phyloP scores from a whole-genome alignment of 139 green algal species.

The Microglena sp. region DNA sequence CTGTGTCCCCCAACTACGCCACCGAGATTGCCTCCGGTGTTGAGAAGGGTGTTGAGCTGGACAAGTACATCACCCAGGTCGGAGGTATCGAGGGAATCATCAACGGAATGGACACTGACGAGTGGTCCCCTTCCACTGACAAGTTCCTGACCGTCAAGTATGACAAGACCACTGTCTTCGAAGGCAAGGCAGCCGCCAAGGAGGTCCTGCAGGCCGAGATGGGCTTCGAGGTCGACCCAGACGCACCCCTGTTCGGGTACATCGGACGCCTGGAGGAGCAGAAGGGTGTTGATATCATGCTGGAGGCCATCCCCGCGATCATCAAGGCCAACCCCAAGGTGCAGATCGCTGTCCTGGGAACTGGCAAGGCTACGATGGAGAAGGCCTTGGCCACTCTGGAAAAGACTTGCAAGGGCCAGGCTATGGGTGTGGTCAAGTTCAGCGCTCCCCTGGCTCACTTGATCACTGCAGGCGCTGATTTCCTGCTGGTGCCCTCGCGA shows the following conservation, averaged over 20 bases:
- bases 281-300: conserved; percentile 97
- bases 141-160: conserved; percentile 94
- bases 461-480: conserved; percentile 94
- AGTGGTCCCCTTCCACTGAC: conserved; percentile 90
- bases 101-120: conserved; percentile 95
- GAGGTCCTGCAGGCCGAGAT: conserved; percentile 62
- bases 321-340: background rate
- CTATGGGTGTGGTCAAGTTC: conserved; percentile 90
- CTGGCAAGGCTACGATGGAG: conserved; percentile 90
- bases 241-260: conserved; percentile 78
- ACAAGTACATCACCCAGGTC: conserved; percentile 47
- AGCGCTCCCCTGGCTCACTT: conserved; percentile 79
- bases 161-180: conserved; percentile 59
- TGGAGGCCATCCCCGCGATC: conserved; percentile 31
- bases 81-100: conserved; percentile 89
- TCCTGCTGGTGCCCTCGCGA: conserved; percentile 91
- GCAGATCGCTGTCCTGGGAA: conserved; percentile 88
- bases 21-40: conserved; percentile 70
- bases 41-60: conserved; percentile 81
- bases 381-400: conserved; percentile 51
- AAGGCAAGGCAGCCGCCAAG: conserved; percentile 88
- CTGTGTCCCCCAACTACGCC: conserved; percentile 95
- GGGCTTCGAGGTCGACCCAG: conserved; percentile 60
- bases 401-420: conserved; percentile 47
- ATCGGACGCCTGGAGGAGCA: conserved; percentile 96